These are phyloP conservation scores for Hansfordia pulvinata DNA, from an alignment of 2,329 filamentous ascomycete genomes.

Conservation along the genomic window DNA sequence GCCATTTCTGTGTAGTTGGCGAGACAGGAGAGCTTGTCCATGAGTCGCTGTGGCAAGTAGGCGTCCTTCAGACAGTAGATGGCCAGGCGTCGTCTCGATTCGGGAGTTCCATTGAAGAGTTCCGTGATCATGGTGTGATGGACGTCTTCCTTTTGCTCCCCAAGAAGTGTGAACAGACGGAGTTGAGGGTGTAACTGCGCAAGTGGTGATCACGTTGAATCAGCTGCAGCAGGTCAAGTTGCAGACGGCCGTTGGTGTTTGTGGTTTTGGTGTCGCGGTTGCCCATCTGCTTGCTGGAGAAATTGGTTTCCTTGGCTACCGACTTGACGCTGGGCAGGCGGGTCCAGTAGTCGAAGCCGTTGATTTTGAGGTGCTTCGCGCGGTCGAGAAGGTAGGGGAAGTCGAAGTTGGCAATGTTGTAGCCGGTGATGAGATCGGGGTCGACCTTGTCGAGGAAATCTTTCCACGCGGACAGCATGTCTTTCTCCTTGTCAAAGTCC, in stretches of 20 bases:
- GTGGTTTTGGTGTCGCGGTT: conserved; percentile 89
- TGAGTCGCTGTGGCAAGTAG: conserved; percentile 81
- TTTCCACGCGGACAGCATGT: conserved; percentile 88
- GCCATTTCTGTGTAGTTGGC: conserved; percentile 99
- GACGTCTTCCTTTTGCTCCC: conserved; percentile 97
- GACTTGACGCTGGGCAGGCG: conserved; percentile 61
- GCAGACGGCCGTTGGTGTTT: conserved; percentile 86
- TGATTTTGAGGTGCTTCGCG: conserved; percentile 70
- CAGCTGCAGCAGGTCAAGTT: conserved; percentile 87
- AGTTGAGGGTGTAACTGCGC: conserved; percentile 93
- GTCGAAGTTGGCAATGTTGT: conserved; percentile 98
- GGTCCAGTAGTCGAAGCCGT: conserved; percentile 76
- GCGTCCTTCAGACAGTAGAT: conserved; percentile 97
- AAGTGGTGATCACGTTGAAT: conserved; percentile 91
- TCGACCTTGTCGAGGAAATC: conserved; percentile 83
- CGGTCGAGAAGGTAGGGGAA: conserved; percentile 90
- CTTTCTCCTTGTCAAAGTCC: conserved; percentile 66
- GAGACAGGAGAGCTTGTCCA: conserved; percentile 97
- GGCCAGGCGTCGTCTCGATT: conserved; percentile 79
- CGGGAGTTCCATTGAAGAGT: conserved; percentile 88
- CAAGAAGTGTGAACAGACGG: conserved; percentile 89
- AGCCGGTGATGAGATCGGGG: conserved; percentile 94
- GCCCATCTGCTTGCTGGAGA: conserved; percentile 97
- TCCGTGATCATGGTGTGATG: conserved; percentile 99
- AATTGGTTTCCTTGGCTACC: conserved; percentile 63